Evolutionary conservation across 2,329 filamentous ascomycete species (phyloP), one percentile per base, ranked within the genome.

Genomic region (Lachnellula hyalina): DNA sequence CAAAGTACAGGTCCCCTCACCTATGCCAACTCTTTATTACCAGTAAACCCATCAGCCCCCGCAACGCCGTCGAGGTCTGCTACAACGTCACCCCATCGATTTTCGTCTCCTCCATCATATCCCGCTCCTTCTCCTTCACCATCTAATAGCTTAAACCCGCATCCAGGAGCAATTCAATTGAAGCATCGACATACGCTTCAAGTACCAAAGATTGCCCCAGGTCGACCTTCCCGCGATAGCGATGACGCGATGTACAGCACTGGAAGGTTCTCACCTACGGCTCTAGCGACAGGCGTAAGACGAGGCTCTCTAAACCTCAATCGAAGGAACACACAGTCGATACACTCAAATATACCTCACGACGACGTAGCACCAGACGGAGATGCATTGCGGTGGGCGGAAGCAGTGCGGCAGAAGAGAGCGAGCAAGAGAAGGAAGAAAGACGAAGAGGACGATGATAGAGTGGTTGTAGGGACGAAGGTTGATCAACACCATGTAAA

Each of bases 401-500:
- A 99, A 72, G 89, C 89, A 38, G 92, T 96, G 66, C 86, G 90
- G 65, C 90, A 96, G 69, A 96, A 95, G 74, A 80, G 93, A 60
- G 92, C 92, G 7, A 95, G 87, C 71, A 94, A 92, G 76, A 82
- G 89, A 69, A 88, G 84, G 71, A 81, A 86, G 63, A 87, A 85
- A 67, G 92, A 96, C 60, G 87, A 86, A 59, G 87, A 96, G 64
- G 91, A 96, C 62, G 94, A 97, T 58, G 93, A 97, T 66, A 84
- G 92, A 59, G 93, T 99, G 9, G 81, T 97, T 34, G 92, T 99
- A 17, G 94, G 94, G 56, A 99, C 90, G 55, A 97, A 96, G 75
- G 94, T 99, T 51, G 94, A 99, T 70, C 92, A 97, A 75, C 89
- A 90, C 67, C 94, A 99, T 71, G 89, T 90, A 63, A 97, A 97